Base-by-base conservation (phyloP, 2,329 filamentous ascomycete species). In the Colletotrichum falcatum region DNA sequence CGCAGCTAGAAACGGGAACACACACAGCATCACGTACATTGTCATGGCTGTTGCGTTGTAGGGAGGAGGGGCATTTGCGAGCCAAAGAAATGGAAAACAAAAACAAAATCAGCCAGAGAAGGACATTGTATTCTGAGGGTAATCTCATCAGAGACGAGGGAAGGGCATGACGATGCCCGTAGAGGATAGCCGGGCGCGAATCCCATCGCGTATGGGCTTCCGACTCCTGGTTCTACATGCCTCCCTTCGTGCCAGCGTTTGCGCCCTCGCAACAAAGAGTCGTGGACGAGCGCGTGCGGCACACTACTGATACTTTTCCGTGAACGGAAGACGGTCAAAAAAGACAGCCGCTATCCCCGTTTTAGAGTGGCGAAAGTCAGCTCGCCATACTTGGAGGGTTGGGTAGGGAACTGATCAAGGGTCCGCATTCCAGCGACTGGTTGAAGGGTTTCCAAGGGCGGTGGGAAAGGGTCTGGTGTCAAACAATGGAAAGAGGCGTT, bases 1-100 rank as follows among this genome's bases (percentile, higher is more conserved):
- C 35, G 73, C 73, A 49, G 77, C 48, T 65, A 82, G 70, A 44
- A 76, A 70, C 56, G 81, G 72, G 70, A 75, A 62, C 70, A 74
- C 69, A 75, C 76, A 61, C 71, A 72, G 65, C 65, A 74, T 74
- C 65, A 75, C 65, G 64, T 77, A 74, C 66, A 74, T 75, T 66
- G 76, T 75, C 81, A 81, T 79, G 70, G 65, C 74, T 72, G 74
- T 74, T 71, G 65, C 30, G 55, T 26, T 61, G 48, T 26, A 35
- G 48, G 49, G 61, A 70, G n/a, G 65, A 70, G 54, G 44, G 60
- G 63, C 58, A 65, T 59, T 65, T 62, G 46, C 73, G 61, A 74
- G 61, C 53, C 72, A 66, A 30, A 71, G 49, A 14, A 70, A 61
- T 37, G 61, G 55, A 71, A 65, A 72, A 72, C 65, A 72, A 72